Conservation (phyloP, 176 grass and related monocot genomes). For the Oryza glaberrima region DNA sequence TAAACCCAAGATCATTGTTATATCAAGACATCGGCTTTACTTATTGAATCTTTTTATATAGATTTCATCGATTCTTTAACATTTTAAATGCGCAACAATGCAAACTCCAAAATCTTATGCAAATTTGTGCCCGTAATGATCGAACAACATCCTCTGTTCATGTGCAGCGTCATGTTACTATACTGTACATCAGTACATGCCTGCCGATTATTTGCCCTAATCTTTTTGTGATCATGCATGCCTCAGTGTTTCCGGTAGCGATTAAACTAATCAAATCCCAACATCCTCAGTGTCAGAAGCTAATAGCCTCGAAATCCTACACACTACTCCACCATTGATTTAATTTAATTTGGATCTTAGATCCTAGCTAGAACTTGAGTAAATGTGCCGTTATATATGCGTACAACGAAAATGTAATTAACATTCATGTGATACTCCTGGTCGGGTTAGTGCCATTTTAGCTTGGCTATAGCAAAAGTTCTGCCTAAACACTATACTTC, state of each 20-base stretch:
- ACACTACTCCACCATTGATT: not conserved
- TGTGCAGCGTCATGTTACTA: constrained; percentile 15
- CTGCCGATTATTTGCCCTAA: not conserved
- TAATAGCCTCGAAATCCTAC: not conserved
- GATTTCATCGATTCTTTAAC: not conserved
- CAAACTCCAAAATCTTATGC: not conserved
- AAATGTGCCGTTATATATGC: not conserved
- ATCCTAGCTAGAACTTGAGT: not conserved
- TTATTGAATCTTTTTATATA: too few species aligned
- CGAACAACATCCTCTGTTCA: constrained; percentile 34
- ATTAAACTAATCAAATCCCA: constrained; percentile 36
- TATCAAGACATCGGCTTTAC: too few species aligned
- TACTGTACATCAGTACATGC: not conserved
- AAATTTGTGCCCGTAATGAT: not conserved
- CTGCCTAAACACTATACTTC: too few species aligned
- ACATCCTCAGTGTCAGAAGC: constrained; percentile 33
- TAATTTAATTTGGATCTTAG: not conserved
- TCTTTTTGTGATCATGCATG: constrained; percentile 27
- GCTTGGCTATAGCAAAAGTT: not conserved
- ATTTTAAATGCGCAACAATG: constrained; percentile 4
- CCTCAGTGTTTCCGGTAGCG: not conserved
- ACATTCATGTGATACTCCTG: not conserved
- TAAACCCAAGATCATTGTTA: too few species aligned
- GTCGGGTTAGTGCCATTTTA: constrained; percentile 24
- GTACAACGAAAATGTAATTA: not conserved